Evolutionary conservation across 768 basidiomycete species (phyloP).

Genomic region (Termitomyces sp.): DNA sequence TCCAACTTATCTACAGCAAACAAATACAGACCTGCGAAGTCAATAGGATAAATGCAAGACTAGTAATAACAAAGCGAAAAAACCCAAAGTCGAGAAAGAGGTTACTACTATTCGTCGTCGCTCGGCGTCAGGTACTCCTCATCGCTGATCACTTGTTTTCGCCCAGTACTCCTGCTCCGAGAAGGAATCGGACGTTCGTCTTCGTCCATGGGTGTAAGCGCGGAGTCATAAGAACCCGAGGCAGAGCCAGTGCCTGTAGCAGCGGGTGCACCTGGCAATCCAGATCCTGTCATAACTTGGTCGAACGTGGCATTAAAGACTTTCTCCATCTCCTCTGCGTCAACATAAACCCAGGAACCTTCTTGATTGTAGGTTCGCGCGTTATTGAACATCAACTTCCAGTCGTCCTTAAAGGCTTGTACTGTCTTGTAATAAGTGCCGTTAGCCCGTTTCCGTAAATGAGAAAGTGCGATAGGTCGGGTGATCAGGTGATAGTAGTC

Average conservation of each 20-base stretch:
- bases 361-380: conserved; percentile 93
- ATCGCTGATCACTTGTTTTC: conserved; percentile 74
- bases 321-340: conserved; percentile 93
- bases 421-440: conserved; percentile 70
- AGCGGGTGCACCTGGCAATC: conserved; percentile 65
- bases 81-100: background rate
- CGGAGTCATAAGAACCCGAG: conserved; percentile 55
- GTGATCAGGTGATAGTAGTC: conserved; percentile 90
- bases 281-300: conserved; percentile 57
- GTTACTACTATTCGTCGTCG: conserved; percentile 55
- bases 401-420: conserved; percentile 68
- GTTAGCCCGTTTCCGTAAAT: conserved; percentile 73
- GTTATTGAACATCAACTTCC: conserved; percentile 90
- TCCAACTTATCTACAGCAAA: conserved; percentile 7
- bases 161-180: conserved; percentile 50
- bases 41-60: conserved; percentile 3
- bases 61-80: conserved; percentile 3
- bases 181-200: conserved; percentile 56
- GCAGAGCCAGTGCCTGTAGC: conserved; percentile 30
- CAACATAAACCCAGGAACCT: conserved; percentile 91
- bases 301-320: conserved; percentile 72
- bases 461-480: conserved; percentile 82
- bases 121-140: conserved; percentile 68
- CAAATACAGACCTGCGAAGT: conserved; percentile 5
- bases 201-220: conserved; percentile 78